Conservation (phyloP, 208 protist species). For the Leishmania martiniquensis region DNA sequence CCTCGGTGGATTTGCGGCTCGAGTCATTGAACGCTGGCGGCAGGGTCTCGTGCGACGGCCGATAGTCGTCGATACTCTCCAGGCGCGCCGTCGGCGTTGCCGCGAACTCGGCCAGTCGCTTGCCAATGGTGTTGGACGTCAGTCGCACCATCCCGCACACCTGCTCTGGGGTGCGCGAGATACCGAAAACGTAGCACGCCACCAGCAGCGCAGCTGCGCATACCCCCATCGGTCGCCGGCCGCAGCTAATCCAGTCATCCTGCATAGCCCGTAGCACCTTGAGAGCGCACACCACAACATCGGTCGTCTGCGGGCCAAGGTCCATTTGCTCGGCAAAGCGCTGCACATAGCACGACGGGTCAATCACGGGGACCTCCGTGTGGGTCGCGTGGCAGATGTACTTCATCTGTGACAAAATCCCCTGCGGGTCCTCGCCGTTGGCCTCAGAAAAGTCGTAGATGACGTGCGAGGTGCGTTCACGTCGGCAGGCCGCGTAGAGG, state of each 20-base stretch:
- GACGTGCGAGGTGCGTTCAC: conserved; percentile 85
- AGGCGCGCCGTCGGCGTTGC: conserved; percentile 70
- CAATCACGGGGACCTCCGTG: conserved; percentile 83
- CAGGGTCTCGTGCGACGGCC: conserved; percentile 51
- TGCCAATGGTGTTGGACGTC: conserved; percentile 75
- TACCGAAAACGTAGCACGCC: conserved; percentile 85
- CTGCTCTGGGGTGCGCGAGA: conserved; percentile 79
- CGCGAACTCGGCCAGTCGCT: conserved; percentile 87
- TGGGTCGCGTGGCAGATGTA: conserved; percentile 78
- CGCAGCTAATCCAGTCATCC: conserved; percentile 92
- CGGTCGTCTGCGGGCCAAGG: conserved; percentile 59
- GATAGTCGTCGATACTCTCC: conserved; percentile 84
- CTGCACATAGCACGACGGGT: conserved; percentile 87
- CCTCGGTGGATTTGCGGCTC: conserved; percentile 51
- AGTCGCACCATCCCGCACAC: conserved; percentile 89
- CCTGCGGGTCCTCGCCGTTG: conserved; percentile 54
- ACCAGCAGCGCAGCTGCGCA: conserved; percentile 90
- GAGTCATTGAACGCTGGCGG: conserved; percentile 75
- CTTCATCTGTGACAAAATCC: conserved; percentile 79
- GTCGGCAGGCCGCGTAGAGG: conserved; percentile 85
- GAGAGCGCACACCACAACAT: conserved; percentile 84
- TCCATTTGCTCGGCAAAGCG: conserved; percentile 89
- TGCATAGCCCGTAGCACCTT: conserved; percentile 90
- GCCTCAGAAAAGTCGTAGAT: conserved; percentile 89
- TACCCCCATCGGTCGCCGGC: conserved; percentile 88